phyloP scores from a whole-genome alignment of 163 green algal species.

The Chloromonas sp. region DNA sequence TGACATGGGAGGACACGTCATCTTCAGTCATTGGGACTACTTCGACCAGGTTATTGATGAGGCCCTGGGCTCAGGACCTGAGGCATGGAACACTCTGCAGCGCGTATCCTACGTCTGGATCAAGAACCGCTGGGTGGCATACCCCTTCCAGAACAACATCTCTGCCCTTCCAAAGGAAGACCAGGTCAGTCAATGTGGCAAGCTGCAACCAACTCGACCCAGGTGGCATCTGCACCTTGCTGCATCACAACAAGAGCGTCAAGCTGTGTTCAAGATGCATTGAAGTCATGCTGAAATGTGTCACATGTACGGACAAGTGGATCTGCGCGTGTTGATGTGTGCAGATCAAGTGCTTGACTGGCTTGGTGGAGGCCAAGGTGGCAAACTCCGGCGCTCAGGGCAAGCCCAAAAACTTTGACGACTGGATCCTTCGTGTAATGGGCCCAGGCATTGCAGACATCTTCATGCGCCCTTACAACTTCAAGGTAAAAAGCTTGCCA shows the following conservation, averaged over 20 bases:
- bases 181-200: conserved; percentile 48
- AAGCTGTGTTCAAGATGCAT: background rate
- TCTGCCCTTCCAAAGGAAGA: conserved; percentile 74
- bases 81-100: conserved; percentile 80
- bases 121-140: conserved; percentile 81
- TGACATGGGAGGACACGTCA: conserved; percentile 93
- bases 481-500: conserved; percentile 64
- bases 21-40: conserved; percentile 90
- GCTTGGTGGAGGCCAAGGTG: conserved; percentile 82
- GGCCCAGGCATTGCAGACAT: conserved; percentile 81
- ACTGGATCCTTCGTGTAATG: conserved; percentile 90
- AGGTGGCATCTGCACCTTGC: background rate
- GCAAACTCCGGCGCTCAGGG: conserved; percentile 50
- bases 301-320: no score
- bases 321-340: background rate
- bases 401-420: conserved; percentile 86
- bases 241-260: background rate
- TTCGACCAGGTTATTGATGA: conserved; percentile 83
- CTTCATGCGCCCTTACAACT: conserved; percentile 96
- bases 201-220: background rate
- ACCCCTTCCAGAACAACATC: conserved; percentile 91
- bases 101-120: conserved; percentile 87
- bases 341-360: conserved; percentile 69
- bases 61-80: conserved; percentile 32
- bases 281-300: no score